These are phyloP conservation scores for Amoebophrya sp. DNA, from an alignment of 169 alveolate genomes.

Conservation along the genomic window DNA sequence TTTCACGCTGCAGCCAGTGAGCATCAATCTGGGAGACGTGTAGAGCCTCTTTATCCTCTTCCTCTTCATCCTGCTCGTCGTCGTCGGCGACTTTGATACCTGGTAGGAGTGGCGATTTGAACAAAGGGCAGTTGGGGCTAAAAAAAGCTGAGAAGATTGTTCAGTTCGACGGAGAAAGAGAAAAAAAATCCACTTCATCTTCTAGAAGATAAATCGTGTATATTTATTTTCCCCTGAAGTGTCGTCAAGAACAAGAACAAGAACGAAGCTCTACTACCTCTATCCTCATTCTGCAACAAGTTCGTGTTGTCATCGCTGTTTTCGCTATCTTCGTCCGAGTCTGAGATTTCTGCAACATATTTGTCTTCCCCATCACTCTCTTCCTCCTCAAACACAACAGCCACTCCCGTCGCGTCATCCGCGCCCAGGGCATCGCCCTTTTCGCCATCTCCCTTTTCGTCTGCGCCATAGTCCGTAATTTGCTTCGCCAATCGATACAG, in stretches of 20 bases:
- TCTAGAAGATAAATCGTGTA: too few species aligned
- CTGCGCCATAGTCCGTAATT: constrained; percentile 44
- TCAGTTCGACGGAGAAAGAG: too few species aligned
- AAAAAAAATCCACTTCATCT: too few species aligned
- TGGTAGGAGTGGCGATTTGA: too few species aligned
- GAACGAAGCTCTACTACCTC: background rate
- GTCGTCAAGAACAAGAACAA: background rate
- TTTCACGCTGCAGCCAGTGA: constrained; percentile 88
- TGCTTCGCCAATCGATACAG: constrained; percentile 39
- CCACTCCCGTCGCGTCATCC: background rate
- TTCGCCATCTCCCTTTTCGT: constrained; percentile 39
- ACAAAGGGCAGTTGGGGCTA: too few species aligned
- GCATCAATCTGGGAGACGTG: constrained; percentile 75
- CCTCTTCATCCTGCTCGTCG: constrained; percentile 35
- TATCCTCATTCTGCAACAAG: background rate
- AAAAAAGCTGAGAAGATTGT: too few species aligned
- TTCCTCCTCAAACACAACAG: background rate
- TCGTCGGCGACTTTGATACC: background rate
- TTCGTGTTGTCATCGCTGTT: background rate
- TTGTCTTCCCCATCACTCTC: background rate
- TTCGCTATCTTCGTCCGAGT: background rate
- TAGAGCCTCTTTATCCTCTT: constrained; percentile 55
- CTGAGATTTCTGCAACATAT: background rate
- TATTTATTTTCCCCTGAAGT: background rate
- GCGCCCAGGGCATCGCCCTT: background rate